These are phyloP conservation scores for Solidago caesia DNA, from an alignment of 129 eudicot species.

Conservation along the genomic window DNA sequence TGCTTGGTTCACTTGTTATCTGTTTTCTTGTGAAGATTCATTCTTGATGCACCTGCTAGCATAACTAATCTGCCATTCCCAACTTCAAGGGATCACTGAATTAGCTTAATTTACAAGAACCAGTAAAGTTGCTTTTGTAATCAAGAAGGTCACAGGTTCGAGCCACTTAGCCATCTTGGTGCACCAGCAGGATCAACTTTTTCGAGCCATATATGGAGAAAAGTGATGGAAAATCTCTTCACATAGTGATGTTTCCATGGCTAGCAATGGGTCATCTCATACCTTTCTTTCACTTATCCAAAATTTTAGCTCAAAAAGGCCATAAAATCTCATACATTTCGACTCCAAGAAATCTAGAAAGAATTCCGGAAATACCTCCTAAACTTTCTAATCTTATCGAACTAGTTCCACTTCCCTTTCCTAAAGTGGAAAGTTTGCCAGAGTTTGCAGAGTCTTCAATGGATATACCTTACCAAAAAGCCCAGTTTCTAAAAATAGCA, in stretches of 20 bases:
- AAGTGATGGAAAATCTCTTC: slow-evolving; percentile 32
- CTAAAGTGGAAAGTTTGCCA: slow-evolving; percentile 44
- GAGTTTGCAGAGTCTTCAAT: slow-evolving; percentile 61
- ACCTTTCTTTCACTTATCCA: slow-evolving; percentile 61
- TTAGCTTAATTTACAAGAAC: not conserved
- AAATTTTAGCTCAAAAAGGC: slow-evolving; percentile 58
- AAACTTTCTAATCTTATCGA: slow-evolving; percentile 36
- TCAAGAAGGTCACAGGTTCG: slow-evolving; percentile 1
- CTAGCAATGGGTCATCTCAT: slow-evolving; percentile 86
- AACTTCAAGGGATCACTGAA: not conserved
- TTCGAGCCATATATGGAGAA: slow-evolving; percentile 32
- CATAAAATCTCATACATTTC: slow-evolving; percentile 61
- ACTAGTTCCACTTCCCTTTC: slow-evolving; percentile 52
- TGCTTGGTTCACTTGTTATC: slow-evolving; percentile 16
- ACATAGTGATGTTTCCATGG: slow-evolving; percentile 91
- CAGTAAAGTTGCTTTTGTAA: not conserved
- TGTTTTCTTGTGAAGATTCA: slow-evolving; percentile 2
- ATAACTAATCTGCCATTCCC: not conserved
- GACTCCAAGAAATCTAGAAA: slow-evolving; percentile 68
- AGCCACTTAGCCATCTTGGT: slow-evolving; percentile 2
- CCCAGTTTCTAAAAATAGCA: slow-evolving; percentile 59
- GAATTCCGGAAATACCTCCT: slow-evolving; percentile 54
- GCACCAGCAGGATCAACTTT: not conserved
- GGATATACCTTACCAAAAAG: slow-evolving; percentile 59
- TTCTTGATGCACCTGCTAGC: not conserved